Evolutionary conservation across 2,329 filamentous ascomycete species (phyloP), one percentile per base, ranked within the genome.

Genomic region (Fusarium avenaceum): DNA sequence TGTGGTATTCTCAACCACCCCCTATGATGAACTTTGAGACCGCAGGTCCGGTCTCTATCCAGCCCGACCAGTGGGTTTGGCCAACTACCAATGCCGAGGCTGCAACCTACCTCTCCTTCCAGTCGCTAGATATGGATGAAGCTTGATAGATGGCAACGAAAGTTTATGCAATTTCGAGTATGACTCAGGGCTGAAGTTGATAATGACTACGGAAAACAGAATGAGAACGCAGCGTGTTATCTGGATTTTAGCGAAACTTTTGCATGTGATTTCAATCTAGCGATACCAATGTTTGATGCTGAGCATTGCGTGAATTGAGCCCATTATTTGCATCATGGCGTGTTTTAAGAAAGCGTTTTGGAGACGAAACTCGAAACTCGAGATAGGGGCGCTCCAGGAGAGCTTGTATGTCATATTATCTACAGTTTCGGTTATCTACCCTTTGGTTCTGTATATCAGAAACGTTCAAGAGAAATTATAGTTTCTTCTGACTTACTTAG

Each of bases 1-100:
- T 70, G 35, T 78, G 76, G 76, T 73, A 67, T 55, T 74, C 57
- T n/a, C 75, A 76, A 56, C 68, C 75, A 57, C 67, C 71, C n/a
- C 59, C 66, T 2, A 64, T 75, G 56, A 71, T 76, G 71, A 75
- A 76, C 56, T 73, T 76, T 43, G 76, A 77, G 58, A 67, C 76
- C 39, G 35, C 67, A 0, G 69, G 61, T 1, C 57, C 70, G 43
- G 65, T 70, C 61, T 65, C 74, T 35, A 63, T 74, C 30, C 65
- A 69, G 13, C 57, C 64, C 26, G 60, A 51, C 8, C 75, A 75
- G 30, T 77, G 75, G 75, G 63, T 71, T 50, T 77, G 75, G 76
- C 60, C 72, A 4, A 65, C 70, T n/a, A 52, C 67, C 13, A 65
- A 59, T 50, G 48, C 65, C 4, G 74, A 74, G 14, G 66, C 57